Evolutionary conservation across 2,329 filamentous ascomycete species (phyloP), one percentile per base, ranked within the genome.

Genomic region (Whalleya microplaca): DNA sequence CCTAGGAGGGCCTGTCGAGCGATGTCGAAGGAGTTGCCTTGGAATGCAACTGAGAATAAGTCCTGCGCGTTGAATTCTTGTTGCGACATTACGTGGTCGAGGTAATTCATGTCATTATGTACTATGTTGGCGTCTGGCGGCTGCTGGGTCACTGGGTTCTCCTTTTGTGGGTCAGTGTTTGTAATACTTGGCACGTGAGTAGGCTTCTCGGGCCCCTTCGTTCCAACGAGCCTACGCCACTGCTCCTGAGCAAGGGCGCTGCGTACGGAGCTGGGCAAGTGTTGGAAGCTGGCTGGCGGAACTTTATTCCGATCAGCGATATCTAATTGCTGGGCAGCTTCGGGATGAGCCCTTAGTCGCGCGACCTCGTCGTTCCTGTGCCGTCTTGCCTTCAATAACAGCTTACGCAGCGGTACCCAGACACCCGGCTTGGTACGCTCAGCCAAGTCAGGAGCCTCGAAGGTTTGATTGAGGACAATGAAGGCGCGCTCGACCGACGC

Each of bases 381-480:
- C 55, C 74, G 78, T 41, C 74, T 76, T 0, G 83, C 82, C 59
- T 81, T 80, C 50, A 77, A 64, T 64, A 83, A 83, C 1, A 86
- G 74, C 60, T 80, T 84, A 45, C 78, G 78, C 46, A 86, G 71
- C 0, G 83, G 82, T 43, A 83, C 65, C 72, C 82, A 82, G 2
- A 84, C 78, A 0, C 78, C 77, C 50, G 78, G 76, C 61, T 74
- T 78, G 27, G 78, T 72, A 27, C 79, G 66, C 41, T 83, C 78
- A 0, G 74, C 61, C 0, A 75, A 73, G 43, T 80, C 70, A 16
- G 69, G 68, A 12, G 74, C 71, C 43, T 75, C 76, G 45, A 76
- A 67, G 2, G 68, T 72, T 8, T 69, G 70, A 54, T 72, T 75
- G 21, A 82, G 71, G 14, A 75, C 76, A 19, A 76, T 70, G 80